A percentile compares a stretch with the other conserved stretches of the same genome.
Evolutionary conservation across 2,329 filamentous ascomycete genomes (phyloP).

Genomic region (Diaporthe aspalathi): DNA sequence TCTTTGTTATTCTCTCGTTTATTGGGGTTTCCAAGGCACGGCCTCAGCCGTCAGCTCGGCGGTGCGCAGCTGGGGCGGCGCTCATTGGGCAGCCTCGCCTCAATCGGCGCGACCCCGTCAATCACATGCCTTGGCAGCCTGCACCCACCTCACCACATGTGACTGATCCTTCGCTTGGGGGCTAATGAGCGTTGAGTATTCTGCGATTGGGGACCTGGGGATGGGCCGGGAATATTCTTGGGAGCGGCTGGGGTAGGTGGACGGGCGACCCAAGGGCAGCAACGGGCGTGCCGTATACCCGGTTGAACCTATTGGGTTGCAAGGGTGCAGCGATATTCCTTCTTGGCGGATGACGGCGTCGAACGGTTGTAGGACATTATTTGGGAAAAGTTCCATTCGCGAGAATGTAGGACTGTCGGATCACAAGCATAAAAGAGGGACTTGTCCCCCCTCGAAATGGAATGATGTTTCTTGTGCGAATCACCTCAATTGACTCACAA

Average conservation of each 20-base stretch:
- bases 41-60: conserved; percentile 26
- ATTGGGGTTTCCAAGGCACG: conserved; percentile 21
- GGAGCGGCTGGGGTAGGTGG: neutral
- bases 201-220: neutral
- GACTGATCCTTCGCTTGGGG: conserved; percentile 24
- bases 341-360: conserved; percentile 26
- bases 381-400: neutral
- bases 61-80: neutral
- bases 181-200: conserved; percentile 18
- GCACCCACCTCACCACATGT: conserved; percentile 16
- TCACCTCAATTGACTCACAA: conserved; percentile 5
- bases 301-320: conserved; percentile 17
- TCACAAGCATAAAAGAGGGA: conserved; percentile 15
- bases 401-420: conserved; percentile 4
- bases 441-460: neutral
- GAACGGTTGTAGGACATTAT: conserved; percentile 21
- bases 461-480: neutral
- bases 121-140: conserved; percentile 27
- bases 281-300: conserved; percentile 2
- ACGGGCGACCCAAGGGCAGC: conserved; percentile 7
- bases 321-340: neutral
- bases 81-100: conserved; percentile 24
- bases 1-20: conserved; percentile 7
- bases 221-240: conserved; percentile 29
- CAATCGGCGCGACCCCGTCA: neutral